Conservation (phyloP, 2,329 filamentous ascomycete species). For the Colletotrichum sp. region DNA sequence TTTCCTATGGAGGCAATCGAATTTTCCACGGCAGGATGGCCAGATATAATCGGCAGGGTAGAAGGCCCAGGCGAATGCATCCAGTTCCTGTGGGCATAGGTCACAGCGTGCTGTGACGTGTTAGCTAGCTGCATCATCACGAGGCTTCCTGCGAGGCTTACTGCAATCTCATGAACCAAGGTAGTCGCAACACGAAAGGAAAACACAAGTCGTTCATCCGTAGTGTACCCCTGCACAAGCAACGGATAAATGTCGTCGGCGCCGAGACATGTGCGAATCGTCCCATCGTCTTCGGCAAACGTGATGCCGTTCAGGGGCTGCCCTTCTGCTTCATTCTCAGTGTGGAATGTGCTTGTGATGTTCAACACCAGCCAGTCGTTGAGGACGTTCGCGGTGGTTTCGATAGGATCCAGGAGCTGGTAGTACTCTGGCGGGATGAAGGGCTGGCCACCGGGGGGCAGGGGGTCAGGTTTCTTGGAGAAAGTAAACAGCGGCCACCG, state of each 20-base stretch:
- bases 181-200: conserved; percentile 25
- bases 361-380: not conserved
- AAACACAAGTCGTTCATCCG: conserved; percentile 29
- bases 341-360: not conserved
- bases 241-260: conserved; percentile 30
- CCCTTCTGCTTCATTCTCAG: not conserved
- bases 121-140: not conserved
- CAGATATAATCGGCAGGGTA: not conserved
- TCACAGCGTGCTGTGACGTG: not conserved
- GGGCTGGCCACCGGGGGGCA: not conserved
- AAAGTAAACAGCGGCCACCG: not conserved
- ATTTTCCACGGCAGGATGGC: not conserved
- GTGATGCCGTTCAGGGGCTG: not conserved
- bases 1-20: not conserved
- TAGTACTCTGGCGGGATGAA: not conserved
- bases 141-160: conserved; percentile 15
- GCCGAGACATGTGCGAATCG: conserved; percentile 5
- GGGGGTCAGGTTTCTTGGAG: not conserved
- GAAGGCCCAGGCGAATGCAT: not conserved
- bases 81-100: not conserved
- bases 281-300: not conserved
- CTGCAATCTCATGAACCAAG: conserved; percentile 32
- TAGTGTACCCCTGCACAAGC: conserved; percentile 24
- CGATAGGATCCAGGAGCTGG: not conserved
- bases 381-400: not conserved